A percentile compares a stretch with the other conserved stretches of the same genome.
phyloP scores from a whole-genome alignment of 805 yeast genomes.

The Suhomyces tanzawaensis region DNA sequence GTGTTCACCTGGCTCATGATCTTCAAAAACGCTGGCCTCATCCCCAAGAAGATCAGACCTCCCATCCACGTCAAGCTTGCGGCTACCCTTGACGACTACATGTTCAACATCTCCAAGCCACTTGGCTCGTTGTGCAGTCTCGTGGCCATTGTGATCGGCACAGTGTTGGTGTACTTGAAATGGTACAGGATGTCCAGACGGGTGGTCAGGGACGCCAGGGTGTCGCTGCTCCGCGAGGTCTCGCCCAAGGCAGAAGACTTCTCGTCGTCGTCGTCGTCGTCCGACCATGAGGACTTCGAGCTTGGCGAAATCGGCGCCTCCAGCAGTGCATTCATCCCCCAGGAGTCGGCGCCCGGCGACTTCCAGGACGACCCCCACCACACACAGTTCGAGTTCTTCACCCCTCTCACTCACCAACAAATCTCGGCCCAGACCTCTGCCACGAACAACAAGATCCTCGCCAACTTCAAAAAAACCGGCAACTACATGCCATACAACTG shows the following conservation, averaged over 20 bases:
- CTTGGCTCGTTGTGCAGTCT: constrained; percentile 7
- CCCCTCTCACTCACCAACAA: constrained; percentile 1
- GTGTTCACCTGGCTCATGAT: constrained; percentile 54
- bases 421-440: constrained; percentile 6
- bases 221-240: neutral
- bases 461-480: neutral
- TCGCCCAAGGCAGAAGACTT: neutral
- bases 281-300: constrained; percentile 2
- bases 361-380: constrained; percentile 11
- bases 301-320: neutral
- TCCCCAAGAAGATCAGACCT: constrained; percentile 56
- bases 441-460: constrained; percentile 4
- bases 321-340: neutral
- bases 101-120: constrained; percentile 25
- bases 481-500: constrained; percentile 19
- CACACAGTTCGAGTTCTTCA: constrained; percentile 7
- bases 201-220: neutral
- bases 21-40: constrained; percentile 57
- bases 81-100: constrained; percentile 39
- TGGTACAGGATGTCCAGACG: constrained; percentile 9
- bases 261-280: neutral
- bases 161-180: constrained; percentile 12
- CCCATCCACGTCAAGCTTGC: constrained; percentile 48
- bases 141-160: neutral
- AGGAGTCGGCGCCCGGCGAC: constrained; percentile 8